Percentiles rank a stretch among this genome's conserved stretches.
Evolutionary conservation across 352 stramenopile genomes (phyloP).

Genomic region (Achlya hypogyna): DNA sequence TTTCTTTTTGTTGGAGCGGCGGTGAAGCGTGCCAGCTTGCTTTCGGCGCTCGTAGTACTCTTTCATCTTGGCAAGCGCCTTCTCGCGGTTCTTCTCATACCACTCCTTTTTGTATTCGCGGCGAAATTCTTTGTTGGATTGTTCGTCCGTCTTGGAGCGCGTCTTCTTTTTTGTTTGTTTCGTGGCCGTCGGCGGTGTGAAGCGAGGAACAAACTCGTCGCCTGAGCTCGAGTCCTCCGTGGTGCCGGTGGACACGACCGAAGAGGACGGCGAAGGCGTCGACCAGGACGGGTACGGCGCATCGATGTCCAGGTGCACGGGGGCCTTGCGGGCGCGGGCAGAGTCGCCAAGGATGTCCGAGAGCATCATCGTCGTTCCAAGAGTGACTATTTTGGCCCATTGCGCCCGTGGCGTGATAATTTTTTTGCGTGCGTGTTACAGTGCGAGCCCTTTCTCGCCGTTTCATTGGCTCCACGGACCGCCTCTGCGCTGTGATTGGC

Average conservation of each 20-base stretch:
- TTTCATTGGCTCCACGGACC: neutral
- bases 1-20: conserved; percentile 16
- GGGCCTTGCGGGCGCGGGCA: neutral
- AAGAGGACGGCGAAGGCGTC: neutral
- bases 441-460: neutral
- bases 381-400: neutral
- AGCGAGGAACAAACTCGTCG: neutral
- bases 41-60: conserved; percentile 20
- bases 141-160: neutral
- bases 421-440: conserved; percentile 8
- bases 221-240: conserved; percentile 7
- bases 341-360: neutral
- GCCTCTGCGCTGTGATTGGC: conserved; percentile 1
- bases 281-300: conserved; percentile 1
- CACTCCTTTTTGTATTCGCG: conserved; percentile 20
- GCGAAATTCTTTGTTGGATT: conserved; percentile 15
- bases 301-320: conserved; percentile 5
- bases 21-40: conserved; percentile 18
- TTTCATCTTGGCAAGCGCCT: conserved; percentile 19
- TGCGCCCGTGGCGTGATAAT: no score
- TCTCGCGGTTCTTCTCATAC: conserved; percentile 20
- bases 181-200: neutral
- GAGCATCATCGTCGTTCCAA: conserved; percentile 7
- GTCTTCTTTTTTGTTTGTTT: neutral
- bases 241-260: neutral